These are phyloP conservation scores for Fistulina hepatica DNA, from an alignment of 1,284 basidiomycete species.

Conservation along the genomic window DNA sequence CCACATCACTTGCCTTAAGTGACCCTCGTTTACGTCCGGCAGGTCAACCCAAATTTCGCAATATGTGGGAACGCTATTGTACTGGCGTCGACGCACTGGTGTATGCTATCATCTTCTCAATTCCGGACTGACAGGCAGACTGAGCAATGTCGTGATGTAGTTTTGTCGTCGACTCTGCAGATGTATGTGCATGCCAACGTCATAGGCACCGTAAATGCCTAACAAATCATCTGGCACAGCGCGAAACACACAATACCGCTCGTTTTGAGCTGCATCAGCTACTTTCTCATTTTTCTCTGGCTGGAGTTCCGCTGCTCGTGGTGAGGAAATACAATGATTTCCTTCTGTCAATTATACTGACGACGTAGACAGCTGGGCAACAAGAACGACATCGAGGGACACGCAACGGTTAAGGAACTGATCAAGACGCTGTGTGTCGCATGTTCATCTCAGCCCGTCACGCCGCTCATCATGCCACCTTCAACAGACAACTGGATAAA, in stretches of 20 bases:
- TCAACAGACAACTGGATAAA: slow-evolving; percentile 62
- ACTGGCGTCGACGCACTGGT: slow-evolving; percentile 90
- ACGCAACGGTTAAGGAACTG: slow-evolving; percentile 77
- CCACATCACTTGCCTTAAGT: slow-evolving; percentile 8
- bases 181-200: slow-evolving; percentile 39
- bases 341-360: neutral
- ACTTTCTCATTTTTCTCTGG: slow-evolving; percentile 61
- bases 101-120: slow-evolving; percentile 36
- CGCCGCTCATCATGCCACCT: slow-evolving; percentile 6
- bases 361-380: slow-evolving; percentile 75
- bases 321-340: slow-evolving; percentile 30
- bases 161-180: slow-evolving; percentile 86
- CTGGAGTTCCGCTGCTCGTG: slow-evolving; percentile 81
- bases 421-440: slow-evolving; percentile 65
- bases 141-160: slow-evolving; percentile 29
- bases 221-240: slow-evolving; percentile 35
- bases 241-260: slow-evolving; percentile 76
- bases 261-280: slow-evolving; percentile 87
- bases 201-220: slow-evolving; percentile 5
- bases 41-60: slow-evolving; percentile 91
- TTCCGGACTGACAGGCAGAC: neutral
- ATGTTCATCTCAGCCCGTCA: slow-evolving; percentile 6
- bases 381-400: slow-evolving; percentile 84
- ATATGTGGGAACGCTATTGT: slow-evolving; percentile 94
- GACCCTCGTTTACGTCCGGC: slow-evolving; percentile 7